A percentile compares a stretch with the other conserved stretches of the same genome.
Evolutionary conservation across 352 stramenopile species (phyloP).

Genomic region (Elongisporangium anandrum): DNA sequence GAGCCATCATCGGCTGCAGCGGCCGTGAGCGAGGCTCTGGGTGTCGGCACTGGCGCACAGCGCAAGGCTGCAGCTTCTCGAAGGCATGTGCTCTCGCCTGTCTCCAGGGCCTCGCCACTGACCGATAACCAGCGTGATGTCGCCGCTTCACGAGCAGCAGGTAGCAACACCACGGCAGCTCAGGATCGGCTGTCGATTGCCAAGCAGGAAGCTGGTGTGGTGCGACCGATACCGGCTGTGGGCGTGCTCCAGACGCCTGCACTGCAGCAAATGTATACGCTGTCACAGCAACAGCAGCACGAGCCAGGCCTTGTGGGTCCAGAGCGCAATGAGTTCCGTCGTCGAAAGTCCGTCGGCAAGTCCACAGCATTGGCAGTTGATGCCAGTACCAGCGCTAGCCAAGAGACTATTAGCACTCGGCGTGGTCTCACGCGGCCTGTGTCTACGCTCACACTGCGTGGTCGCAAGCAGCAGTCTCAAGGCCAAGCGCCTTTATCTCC

Average conservation of each 20-base stretch:
- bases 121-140: background rate
- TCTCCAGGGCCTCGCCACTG: background rate
- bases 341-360: background rate
- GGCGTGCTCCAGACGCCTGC: no score
- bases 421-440: background rate
- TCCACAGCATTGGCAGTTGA: background rate
- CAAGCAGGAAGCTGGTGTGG: background rate
- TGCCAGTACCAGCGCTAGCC: background rate
- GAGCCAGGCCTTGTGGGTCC: background rate
- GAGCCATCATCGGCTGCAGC: conserved; percentile 13
- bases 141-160: no score
- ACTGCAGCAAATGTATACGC: background rate
- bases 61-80: background rate
- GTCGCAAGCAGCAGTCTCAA: background rate
- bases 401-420: background rate
- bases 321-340: background rate
- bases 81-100: background rate
- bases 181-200: no score
- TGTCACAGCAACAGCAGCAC: background rate
- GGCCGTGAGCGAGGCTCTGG: conserved; percentile 39
- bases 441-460: background rate
- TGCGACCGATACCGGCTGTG: background rate
- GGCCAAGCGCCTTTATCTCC: background rate
- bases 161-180: no score
- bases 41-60: conserved; percentile 6